Evolutionary conservation across 371 early-diverging fungal species (phyloP).

Genomic region (Mortierella sp.): DNA sequence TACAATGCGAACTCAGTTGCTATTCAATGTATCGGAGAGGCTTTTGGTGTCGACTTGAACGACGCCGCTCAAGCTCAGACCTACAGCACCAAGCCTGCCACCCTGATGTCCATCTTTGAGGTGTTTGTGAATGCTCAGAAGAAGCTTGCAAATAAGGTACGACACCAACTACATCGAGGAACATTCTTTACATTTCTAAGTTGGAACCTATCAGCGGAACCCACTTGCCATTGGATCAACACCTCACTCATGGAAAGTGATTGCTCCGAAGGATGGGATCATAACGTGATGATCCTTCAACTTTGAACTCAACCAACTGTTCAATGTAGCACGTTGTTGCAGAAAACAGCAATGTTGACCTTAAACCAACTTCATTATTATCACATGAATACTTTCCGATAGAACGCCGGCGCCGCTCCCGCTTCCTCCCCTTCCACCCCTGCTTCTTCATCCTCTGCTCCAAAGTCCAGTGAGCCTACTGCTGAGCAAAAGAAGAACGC

Average conservation of each 20-base stretch:
- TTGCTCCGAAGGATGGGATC: neutral
- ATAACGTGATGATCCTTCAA: neutral
- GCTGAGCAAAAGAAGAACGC: constrained; percentile 83
- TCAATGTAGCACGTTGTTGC: neutral
- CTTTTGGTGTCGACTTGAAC: constrained; percentile 86
- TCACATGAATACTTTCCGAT: neutral
- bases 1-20: constrained; percentile 70
- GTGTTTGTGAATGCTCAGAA: constrained; percentile 90
- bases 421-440: constrained; percentile 22
- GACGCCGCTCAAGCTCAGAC: constrained; percentile 75
- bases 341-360: neutral
- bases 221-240: neutral
- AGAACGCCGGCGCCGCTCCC: constrained; percentile 39
- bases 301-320: neutral
- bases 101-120: constrained; percentile 86
- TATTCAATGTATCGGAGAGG: constrained; percentile 94
- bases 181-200: neutral
- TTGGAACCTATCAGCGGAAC: neutral
- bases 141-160: constrained; percentile 61
- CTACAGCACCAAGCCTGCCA: constrained; percentile 89
- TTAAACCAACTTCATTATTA: too few relatives aligned
- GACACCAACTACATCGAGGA: neutral
- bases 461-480: constrained; percentile 41
- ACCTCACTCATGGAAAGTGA: neutral
- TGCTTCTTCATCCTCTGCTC: constrained; percentile 19